Percentiles rank a stretch among this genome's conserved stretches.
Conservation (phyloP, 2,329 filamentous ascomycete genomes). For the Talaromyces rugulosus region DNA sequence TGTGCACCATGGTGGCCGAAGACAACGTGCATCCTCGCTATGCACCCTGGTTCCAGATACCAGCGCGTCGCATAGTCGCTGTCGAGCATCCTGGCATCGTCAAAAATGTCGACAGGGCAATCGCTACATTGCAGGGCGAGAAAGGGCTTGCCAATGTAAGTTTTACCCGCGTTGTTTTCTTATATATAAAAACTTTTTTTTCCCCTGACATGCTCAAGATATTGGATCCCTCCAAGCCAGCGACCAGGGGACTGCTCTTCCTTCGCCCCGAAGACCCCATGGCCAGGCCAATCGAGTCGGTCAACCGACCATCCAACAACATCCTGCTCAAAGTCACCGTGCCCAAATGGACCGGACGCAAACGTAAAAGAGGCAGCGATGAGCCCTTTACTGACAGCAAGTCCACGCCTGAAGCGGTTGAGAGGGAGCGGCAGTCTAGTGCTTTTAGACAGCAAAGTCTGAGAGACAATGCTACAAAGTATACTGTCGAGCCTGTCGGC, state of each 20-base stretch:
- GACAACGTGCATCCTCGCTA: constrained; percentile 1
- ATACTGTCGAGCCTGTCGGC: constrained; percentile 67
- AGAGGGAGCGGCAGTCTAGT: constrained; percentile 11
- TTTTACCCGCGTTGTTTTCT: not conserved
- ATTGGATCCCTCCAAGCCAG: constrained; percentile 41
- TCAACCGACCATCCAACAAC: constrained; percentile 72
- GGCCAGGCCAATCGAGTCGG: constrained; percentile 72
- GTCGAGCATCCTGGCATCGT: constrained; percentile 66
- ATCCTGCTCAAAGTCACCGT: constrained; percentile 81
- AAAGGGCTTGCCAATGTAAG: constrained; percentile 50
- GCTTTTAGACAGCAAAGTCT: constrained; percentile 43
- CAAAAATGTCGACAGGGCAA: constrained; percentile 59
- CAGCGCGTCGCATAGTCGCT: constrained; percentile 51
- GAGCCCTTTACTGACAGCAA: constrained; percentile 57
- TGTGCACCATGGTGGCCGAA: not conserved
- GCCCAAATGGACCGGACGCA: constrained; percentile 80
- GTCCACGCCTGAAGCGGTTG: constrained; percentile 22
- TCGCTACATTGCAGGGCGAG: constrained; percentile 59
- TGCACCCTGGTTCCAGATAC: constrained; percentile 50
- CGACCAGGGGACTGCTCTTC: constrained; percentile 61
- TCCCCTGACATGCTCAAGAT: constrained; percentile 30
- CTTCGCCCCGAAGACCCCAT: constrained; percentile 76
- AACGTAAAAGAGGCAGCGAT: constrained; percentile 72
- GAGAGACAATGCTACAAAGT: constrained; percentile 64
- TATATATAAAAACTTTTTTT: not conserved